Conservation (phyloP, 129 eudicot genomes). For the Apium graveolens region DNA sequence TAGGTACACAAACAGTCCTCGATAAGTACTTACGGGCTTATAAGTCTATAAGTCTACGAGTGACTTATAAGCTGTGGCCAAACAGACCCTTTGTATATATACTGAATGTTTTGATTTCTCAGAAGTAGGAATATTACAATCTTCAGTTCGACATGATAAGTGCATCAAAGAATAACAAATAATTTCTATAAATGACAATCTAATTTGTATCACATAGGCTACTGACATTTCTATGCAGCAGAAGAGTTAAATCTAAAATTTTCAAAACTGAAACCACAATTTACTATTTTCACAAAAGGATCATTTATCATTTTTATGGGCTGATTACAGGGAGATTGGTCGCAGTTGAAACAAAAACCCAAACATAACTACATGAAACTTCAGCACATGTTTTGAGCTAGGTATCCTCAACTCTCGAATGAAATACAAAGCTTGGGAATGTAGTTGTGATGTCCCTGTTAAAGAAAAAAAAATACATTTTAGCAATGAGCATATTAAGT, state of each 20-base stretch:
- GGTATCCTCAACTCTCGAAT: slow-evolving; percentile 87
- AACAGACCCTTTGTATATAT: no score
- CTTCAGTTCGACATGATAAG: neutral
- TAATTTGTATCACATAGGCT: neutral
- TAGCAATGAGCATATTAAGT: neutral
- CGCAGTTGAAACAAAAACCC: slow-evolving; percentile 1
- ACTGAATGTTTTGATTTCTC: neutral
- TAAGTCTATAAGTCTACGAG: no score
- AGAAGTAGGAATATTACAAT: slow-evolving; percentile 3
- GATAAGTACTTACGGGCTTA: no score
- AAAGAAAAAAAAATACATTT: neutral
- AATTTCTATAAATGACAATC: slow-evolving; percentile 8
- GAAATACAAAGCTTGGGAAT: slow-evolving; percentile 84
- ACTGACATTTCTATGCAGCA: neutral
- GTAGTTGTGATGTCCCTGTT: slow-evolving; percentile 81
- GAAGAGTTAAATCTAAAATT: neutral
- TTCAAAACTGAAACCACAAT: neutral
- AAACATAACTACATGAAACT: neutral
- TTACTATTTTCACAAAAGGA: neutral
- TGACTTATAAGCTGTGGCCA: no score
- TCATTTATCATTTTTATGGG: neutral
- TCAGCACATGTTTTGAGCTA: slow-evolving; percentile 9
- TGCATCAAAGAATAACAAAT: slow-evolving; percentile 10
- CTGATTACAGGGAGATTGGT: slow-evolving; percentile 8
- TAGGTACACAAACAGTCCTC: no score